Base-by-base conservation (phyloP, 441 rosid species). In the Erodium texanum region DNA sequence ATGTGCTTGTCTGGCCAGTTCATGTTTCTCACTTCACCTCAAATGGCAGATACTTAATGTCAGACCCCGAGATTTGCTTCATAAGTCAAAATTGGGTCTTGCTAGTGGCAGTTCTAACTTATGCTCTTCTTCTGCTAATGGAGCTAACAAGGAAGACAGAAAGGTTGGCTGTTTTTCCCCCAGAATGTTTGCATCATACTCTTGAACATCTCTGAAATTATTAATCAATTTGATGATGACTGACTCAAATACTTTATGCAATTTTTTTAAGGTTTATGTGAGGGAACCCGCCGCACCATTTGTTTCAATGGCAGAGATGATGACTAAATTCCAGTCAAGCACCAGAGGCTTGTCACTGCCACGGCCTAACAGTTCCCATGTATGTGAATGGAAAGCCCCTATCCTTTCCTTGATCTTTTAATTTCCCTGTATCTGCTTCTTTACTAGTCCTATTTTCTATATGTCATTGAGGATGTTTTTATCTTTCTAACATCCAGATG, bases 251-350 rank as follows among this genome's bases (percentile, higher is more conserved):
- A 62, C 34, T 34, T 52, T 69, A 19, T 34, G 70, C 68, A 63
- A 52, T 6, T 6, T 34, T 34, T 41, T 45, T 73, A 74, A 94
- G 99, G 79, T 95, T 69, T 95, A 92, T 69, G 83, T 81, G 22
- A 86, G 97, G 66, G 92, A 92, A 65, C 71, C 68, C 32, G 76
- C 74, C 18, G 71, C 72, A 71, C 96, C 92, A 36, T 95, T 95
- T 70, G 75, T 92, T 78, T 90, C 99, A 71, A 85, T 80, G 76
- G 98, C 98, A 64, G 98, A 92, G 74, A 76, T 92, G 92, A 82
- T 89, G 82, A 90, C 79, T 50, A 92, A 88, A 81, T 94, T 92
- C 73, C 87, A 92, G 75, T 87, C 96, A 69, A 80, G 89, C 70
- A 89, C 98, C 24, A 84, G 96, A 79, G 96, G 84, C 74, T 72